Evolutionary conservation across 345 rosid genomes (phyloP), one percentile per base, ranked within the genome.

Genomic region (Theobroma cacao): DNA sequence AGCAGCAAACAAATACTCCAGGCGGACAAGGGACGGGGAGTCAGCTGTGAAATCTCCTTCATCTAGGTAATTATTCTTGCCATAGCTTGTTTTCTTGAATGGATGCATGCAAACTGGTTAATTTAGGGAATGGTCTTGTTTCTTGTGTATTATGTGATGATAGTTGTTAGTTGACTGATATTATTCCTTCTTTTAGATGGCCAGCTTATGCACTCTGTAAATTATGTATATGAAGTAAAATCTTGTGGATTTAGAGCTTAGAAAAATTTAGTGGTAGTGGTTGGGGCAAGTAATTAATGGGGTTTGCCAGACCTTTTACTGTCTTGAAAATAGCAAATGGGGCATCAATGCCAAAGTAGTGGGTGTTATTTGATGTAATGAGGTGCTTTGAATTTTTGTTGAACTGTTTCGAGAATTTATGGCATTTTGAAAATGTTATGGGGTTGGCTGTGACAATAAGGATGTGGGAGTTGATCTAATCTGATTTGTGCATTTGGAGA

Each of bases 1-100:
- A 92, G 79, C 95, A 86, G 66, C 87, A 86, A 63, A 38, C 87
- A 34, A 74, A 82, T 60, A 13, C 85, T 79, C 80, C 87, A 15
- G 78, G 84, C 58, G 91, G 87, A 61, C 84, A 55, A 82, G 85
- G 88, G 77, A 65, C 82, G 38, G 91, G 85, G 72, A 78, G 75
- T 75, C 80, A 84, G 70, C 77, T 60, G 43, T 77, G 82, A 82
- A 73, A 45, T 70, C 74, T 81, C n/a, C 65, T 79, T 74, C 58
- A 59, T 58, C 34, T 75, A 79, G 92, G 92, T 90, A 89, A 74
- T 73, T 74, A 48, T 77, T 82, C 77, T 30, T 63, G 13, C 64
- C 28, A 20, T 79, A 41, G 26, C 34, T 70, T 48, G 36, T 77
- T 66, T 62, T 67, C 50, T 66, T 80, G 47, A 18, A 48, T 52